A percentile compares a stretch with the other conserved stretches of the same genome.
These are phyloP conservation scores for Eucalyptus curtisii DNA, from an alignment of 345 rosid species.

Conservation along the genomic window DNA sequence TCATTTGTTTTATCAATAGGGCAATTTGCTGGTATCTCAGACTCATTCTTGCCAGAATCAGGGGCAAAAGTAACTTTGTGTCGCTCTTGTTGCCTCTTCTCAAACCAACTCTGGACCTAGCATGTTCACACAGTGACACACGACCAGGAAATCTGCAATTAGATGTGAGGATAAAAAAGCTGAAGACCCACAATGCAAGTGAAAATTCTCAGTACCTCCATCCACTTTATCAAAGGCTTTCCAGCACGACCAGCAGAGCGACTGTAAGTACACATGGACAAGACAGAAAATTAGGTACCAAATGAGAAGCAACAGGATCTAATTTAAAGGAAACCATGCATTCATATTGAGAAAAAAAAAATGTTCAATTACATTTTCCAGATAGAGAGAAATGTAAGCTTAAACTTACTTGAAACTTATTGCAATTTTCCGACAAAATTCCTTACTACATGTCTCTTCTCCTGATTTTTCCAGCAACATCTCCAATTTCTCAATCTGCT, in stretches of 20 bases:
- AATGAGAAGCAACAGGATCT: neutral
- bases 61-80: conserved; percentile 17
- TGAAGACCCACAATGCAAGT: neutral
- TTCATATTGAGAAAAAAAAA: neutral
- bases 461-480: conserved; percentile 18
- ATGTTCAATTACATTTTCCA: neutral
- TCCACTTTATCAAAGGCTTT: conserved; percentile 52
- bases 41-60: conserved; percentile 6
- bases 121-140: neutral
- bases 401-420: conserved; percentile 40
- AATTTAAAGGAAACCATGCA: neutral
- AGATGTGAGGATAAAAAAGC: neutral
- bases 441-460: conserved; percentile 19
- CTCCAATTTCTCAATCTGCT: conserved; percentile 52
- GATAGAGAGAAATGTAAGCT: neutral
- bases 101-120: conserved; percentile 44
- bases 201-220: conserved; percentile 23
- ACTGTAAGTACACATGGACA: conserved; percentile 19
- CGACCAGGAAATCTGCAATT: neutral
- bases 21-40: conserved; percentile 3
- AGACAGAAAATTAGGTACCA: neutral
- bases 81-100: conserved; percentile 7
- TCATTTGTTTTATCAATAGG: conserved; percentile 7
- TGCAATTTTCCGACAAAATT: conserved; percentile 41
- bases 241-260: conserved; percentile 61